Evolutionary conservation across 2,329 filamentous ascomycete genomes (phyloP).

Genomic region (Fusarium sublunatum): DNA sequence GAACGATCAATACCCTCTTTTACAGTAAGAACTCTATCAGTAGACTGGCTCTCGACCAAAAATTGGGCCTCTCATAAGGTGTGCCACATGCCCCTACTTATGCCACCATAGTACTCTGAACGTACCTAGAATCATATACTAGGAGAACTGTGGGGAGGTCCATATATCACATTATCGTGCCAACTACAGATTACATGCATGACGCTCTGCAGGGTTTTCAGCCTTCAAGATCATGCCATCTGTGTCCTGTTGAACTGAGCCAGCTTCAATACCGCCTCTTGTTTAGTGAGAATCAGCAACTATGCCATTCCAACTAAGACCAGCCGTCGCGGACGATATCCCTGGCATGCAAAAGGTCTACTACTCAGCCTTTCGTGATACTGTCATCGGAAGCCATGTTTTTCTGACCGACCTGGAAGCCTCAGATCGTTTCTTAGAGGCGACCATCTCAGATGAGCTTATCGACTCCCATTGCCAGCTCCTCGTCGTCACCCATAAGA

Average conservation of each 20-base stretch:
- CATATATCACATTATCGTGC: background rate
- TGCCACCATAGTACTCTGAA: too few species aligned
- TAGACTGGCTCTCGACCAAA: too few species aligned
- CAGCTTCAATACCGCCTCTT: background rate
- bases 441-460: conserved; percentile 53
- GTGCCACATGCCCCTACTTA: too few species aligned
- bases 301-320: conserved; percentile 51
- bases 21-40: too few species aligned
- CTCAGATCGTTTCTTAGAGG: conserved; percentile 52
- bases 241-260: background rate
- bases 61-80: too few species aligned
- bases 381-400: conserved; percentile 52
- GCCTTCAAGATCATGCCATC: background rate
- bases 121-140: background rate
- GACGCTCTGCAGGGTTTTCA: background rate
- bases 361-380: conserved; percentile 57
- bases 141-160: conserved; percentile 22
- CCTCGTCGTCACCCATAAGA: conserved; percentile 52
- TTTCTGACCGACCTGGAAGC: conserved; percentile 49
- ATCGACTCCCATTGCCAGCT: conserved; percentile 53
- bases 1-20: too few species aligned
- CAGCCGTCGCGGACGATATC: conserved; percentile 55
- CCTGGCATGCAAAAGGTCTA: conserved; percentile 57
- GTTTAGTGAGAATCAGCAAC: background rate
- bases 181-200: background rate